Evolutionary conservation across 108 stramenopile species (phyloP).

Genomic region (Parmales sp.): DNA sequence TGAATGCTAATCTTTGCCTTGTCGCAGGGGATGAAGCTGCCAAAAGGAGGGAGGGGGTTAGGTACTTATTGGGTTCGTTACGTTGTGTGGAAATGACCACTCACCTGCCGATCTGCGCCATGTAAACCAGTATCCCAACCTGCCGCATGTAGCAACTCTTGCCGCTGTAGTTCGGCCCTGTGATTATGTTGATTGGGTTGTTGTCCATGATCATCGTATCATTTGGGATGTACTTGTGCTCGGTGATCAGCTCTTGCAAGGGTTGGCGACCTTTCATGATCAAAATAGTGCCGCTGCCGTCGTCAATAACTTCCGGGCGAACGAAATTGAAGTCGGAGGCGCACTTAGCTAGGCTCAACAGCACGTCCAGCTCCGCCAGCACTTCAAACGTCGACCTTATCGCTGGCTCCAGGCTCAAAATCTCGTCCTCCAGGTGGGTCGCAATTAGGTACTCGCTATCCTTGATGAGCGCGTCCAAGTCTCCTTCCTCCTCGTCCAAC

Average conservation of each 20-base stretch:
- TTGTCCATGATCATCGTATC: constrained; percentile 52
- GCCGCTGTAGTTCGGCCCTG: constrained; percentile 87
- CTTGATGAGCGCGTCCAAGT: constrained; percentile 77
- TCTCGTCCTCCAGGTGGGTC: constrained; percentile 78
- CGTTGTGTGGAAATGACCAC: too few relatives aligned
- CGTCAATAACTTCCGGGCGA: constrained; percentile 49
- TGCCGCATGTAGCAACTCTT: constrained; percentile 86
- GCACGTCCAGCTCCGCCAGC: constrained; percentile 75
- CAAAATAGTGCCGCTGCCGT: constrained; percentile 39
- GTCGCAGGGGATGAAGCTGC: constrained; percentile 73
- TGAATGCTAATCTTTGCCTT: constrained; percentile 69
- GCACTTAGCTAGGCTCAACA: constrained; percentile 68
- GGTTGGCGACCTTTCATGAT: constrained; percentile 86
- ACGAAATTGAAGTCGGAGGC: constrained; percentile 72
- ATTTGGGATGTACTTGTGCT: constrained; percentile 80
- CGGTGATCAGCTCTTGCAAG: constrained; percentile 82
- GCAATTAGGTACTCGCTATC: constrained; percentile 75
- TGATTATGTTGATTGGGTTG: constrained; percentile 64
- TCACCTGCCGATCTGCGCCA: constrained; percentile 92
- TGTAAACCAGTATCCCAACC: constrained; percentile 74
- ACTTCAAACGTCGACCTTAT: constrained; percentile 67
- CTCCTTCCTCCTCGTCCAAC: constrained; percentile 81
- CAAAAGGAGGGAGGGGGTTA: too few relatives aligned
- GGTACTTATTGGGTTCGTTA: too few relatives aligned
- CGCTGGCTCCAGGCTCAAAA: constrained; percentile 67